Percentiles rank a stretch among this genome's conserved stretches.
Evolutionary conservation across 768 basidiomycete genomes (phyloP).

Genomic region (Cystobasidium ongulense): DNA sequence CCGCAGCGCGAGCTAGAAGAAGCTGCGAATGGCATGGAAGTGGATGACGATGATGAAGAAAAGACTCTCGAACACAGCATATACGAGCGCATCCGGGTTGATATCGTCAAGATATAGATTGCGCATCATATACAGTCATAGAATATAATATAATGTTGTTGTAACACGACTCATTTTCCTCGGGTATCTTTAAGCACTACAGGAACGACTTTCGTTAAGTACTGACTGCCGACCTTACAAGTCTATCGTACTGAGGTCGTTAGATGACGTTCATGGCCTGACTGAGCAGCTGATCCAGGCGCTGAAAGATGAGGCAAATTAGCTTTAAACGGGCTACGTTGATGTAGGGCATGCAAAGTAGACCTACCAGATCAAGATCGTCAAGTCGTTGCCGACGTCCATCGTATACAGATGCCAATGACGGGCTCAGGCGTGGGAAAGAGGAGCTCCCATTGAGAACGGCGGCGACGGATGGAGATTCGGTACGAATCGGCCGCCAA

Average conservation of each 20-base stretch:
- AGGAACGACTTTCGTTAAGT: background rate
- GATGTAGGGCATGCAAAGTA: background rate
- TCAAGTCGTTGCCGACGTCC: background rate
- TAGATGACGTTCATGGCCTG: background rate
- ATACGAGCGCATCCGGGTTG: constrained; percentile 47
- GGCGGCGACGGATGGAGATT: background rate
- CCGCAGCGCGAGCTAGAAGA: constrained; percentile 40
- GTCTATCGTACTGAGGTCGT: background rate
- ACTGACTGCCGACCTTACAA: background rate
- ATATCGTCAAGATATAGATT: constrained; percentile 46
- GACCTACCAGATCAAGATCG: background rate
- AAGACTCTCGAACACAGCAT: constrained; percentile 44
- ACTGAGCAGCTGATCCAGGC: background rate
- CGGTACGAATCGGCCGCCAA: background rate
- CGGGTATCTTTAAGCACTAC: background rate
- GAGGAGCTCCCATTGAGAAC: background rate
- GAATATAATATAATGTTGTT: background rate
- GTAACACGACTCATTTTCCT: background rate
- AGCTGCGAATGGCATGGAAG: background rate
- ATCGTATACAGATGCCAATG: background rate
- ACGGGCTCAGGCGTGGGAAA: background rate
- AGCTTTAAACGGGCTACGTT: background rate
- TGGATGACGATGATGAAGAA: constrained; percentile 38
- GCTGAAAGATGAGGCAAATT: background rate
- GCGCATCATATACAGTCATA: no score